Base-by-base conservation (phyloP, 208 protist species). In the Crithidia brevicula region DNA sequence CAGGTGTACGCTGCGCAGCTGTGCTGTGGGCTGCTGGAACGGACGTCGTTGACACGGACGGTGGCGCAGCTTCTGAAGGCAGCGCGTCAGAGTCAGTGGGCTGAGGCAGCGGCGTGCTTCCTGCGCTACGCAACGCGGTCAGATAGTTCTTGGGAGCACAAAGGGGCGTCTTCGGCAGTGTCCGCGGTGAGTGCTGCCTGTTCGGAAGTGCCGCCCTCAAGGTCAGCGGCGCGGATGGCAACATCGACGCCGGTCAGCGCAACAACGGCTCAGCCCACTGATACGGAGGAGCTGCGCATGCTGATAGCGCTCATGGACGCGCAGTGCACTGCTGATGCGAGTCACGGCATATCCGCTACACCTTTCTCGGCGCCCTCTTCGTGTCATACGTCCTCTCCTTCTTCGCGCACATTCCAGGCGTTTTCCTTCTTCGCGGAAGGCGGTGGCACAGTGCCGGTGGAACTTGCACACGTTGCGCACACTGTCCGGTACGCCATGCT, bases 401-500 rank as follows among this genome's bases (percentile, higher is more conserved):
- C 46, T 30, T 8, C 18, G 11, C 3, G 25, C 40, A 13, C 34
- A n/a, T 33, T 43, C 0, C 18, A 33, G 3, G 47, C 66, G 30
- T 25, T 28, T 34, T 30, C 57, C 31, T 49, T 65, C 38, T 52
- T 43, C 8, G 42, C 22, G 9, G 47, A 47, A 7, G 33, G 27
- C 46, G 31, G 53, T 3, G 34, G 42, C 15, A 42, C 45, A 18
- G 56, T 93, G 27, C 81, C 85, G 1, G 23, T 57, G 0, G 75
- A 82, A 40, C 59, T 93, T 16, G 63, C 73, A 0, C 68, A 80
- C 38, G 58, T 94, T 16, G 80, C 73, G 7, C 82, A 88, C 31
- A 79, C 78, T 5, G 77, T 81, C 20, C 84, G 84, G 31, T 89
- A 88, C 73, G 77, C 85, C 34, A 76, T 89, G 74, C 54, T 88